Base-by-base conservation (phyloP, 2,329 filamentous ascomycete genomes). In the Bertia moriformis region DNA sequence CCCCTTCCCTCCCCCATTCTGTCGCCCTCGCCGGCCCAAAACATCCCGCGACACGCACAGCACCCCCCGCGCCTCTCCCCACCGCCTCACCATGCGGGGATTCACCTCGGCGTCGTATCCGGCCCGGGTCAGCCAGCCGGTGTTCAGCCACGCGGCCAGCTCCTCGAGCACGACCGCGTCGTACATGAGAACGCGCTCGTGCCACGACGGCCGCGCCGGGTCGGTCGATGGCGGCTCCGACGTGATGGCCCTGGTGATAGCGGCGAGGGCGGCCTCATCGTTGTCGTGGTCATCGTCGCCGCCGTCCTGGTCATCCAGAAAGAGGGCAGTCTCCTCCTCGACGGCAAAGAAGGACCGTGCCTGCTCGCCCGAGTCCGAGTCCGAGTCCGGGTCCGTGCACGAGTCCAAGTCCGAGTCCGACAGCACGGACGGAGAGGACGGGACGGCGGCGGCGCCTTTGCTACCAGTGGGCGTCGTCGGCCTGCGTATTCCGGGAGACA, bases 121-220 rank as follows among this genome's bases (percentile, higher is more conserved):
- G 1, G 75, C 69, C 3, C 65, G 62, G 12, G 66, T 67, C 35
- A 88, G 58, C 18, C 75, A 73, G 12, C 80, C 80, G 3, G 69
- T 69, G 48, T 94, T 95, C 14, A 96, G 60, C 83, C 87, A 96
- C 0, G 63, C 60, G 0, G 88, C 72, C 13, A 98, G 63, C 46
- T 95, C 87, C 57, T 96, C 89, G 0, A 95, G 59, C 1, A 91
- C 69, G 33, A 98, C 81, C 0, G 89, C 86, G 49, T 96, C 88
- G 53, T 93, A 96, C 54, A 96, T 73, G 4, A 96, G 65, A 37
- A 98, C 95, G 60, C 87, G 93, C 58, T 96, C 86, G 48, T 93
- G 69, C 84, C 88, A 96, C 2, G 74, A 86, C 13, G 74, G 75
- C 2, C 67, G 53, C 4, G 46, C 45, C 1, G 66, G 58, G 45